These are phyloP conservation scores for Panicum virgatum DNA, from an alignment of 202 grass and related monocot genomes.

Conservation along the genomic window DNA sequence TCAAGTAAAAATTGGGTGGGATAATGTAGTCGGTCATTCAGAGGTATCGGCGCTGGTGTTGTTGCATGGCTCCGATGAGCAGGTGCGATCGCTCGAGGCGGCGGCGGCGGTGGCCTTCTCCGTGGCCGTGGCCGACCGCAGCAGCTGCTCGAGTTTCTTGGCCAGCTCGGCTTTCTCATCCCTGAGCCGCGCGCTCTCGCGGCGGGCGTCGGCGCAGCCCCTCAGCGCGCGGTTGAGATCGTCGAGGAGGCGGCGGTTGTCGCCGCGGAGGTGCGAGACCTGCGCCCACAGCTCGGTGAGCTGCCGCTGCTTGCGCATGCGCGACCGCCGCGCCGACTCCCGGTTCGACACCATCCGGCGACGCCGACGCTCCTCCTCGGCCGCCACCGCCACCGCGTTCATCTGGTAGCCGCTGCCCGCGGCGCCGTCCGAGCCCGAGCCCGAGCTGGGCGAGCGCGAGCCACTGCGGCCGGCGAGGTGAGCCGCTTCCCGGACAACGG, in stretches of 20 bases:
- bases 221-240: slow-evolving; percentile 62
- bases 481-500: slow-evolving; percentile 34
- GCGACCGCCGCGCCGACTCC: slow-evolving; percentile 73
- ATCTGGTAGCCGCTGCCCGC: background rate
- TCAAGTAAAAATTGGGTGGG: slow-evolving; percentile 40
- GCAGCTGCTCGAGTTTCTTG: slow-evolving; percentile 51
- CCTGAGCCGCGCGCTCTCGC: slow-evolving; percentile 52
- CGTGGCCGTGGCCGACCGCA: background rate
- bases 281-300: slow-evolving; percentile 64
- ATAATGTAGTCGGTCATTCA: slow-evolving; percentile 36
- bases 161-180: slow-evolving; percentile 51
- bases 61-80: slow-evolving; percentile 40
- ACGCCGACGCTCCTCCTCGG: slow-evolving; percentile 51
- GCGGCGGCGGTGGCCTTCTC: background rate
- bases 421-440: slow-evolving; percentile 38
- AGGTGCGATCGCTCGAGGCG: slow-evolving; percentile 14
- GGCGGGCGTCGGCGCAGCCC: slow-evolving; percentile 36
- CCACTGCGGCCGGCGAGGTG: slow-evolving; percentile 36
- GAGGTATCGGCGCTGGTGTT: background rate
- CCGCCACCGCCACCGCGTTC: slow-evolving; percentile 15
- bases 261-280: slow-evolving; percentile 49
- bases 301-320: slow-evolving; percentile 79
- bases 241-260: slow-evolving; percentile 62
- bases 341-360: slow-evolving; percentile 74
- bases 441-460: slow-evolving; percentile 44